These are phyloP conservation scores for Podila clonocystis DNA, from an alignment of 192 early-diverging fungal species.

Conservation along the genomic window DNA sequence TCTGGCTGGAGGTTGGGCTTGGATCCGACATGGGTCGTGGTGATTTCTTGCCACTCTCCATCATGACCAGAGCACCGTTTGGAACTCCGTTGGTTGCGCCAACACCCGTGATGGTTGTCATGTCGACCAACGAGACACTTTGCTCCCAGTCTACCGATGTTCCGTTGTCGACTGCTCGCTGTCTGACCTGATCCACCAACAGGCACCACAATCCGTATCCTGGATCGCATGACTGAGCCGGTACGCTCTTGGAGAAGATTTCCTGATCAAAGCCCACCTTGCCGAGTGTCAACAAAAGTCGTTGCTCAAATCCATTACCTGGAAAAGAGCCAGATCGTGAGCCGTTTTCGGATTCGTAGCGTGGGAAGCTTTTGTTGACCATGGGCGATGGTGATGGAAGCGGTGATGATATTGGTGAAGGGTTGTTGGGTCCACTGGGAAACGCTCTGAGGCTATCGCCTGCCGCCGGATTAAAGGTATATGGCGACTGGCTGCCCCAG, in stretches of 20 bases:
- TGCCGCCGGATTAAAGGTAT: slow-evolving; percentile 27
- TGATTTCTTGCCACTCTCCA: slow-evolving; percentile 41
- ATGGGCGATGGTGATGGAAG: slow-evolving; percentile 39
- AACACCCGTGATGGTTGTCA: not conserved
- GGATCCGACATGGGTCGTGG: slow-evolving; percentile 49
- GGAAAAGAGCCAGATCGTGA: slow-evolving; percentile 32
- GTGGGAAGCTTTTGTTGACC: slow-evolving; percentile 45
- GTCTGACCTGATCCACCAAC: slow-evolving; percentile 56
- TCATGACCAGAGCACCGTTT: not conserved
- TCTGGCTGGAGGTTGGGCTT: slow-evolving; percentile 37
- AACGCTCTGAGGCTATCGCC: slow-evolving; percentile 38
- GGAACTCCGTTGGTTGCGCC: not conserved
- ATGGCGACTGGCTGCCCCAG: slow-evolving; percentile 43
- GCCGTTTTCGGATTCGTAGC: slow-evolving; percentile 19
- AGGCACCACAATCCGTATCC: slow-evolving; percentile 77
- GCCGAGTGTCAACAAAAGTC: slow-evolving; percentile 55
- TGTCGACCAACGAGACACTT: slow-evolving; percentile 32
- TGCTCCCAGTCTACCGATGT: slow-evolving; percentile 46
- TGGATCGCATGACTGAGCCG: slow-evolving; percentile 65
- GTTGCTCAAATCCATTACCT: slow-evolving; percentile 57
- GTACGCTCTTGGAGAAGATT: slow-evolving; percentile 62
- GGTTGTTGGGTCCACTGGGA: slow-evolving; percentile 28
- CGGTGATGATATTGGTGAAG: slow-evolving; percentile 39
- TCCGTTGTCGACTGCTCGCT: slow-evolving; percentile 37
- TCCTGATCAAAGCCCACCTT: slow-evolving; percentile 68